Evolutionary conservation across 2,329 filamentous ascomycete species (phyloP), one percentile per base, ranked within the genome.

Genomic region (Pseudocercospora fuligena): DNA sequence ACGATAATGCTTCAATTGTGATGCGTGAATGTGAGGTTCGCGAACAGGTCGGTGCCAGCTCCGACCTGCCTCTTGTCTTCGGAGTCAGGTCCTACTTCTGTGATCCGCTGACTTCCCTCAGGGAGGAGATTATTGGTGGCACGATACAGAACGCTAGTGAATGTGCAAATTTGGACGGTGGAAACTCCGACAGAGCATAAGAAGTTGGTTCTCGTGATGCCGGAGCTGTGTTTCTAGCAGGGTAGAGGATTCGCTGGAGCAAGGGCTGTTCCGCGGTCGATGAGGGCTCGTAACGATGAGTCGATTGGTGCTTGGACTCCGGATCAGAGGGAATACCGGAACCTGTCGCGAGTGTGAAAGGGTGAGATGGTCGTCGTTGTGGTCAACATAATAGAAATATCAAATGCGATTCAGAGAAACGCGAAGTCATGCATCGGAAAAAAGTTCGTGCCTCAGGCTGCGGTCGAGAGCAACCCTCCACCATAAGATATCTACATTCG

Each of bases 401-500:
- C 14, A 14, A 40, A 16, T 36, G 5, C 33, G 33, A 16, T 36
- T 36, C 11, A 36, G 33, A 16, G 36, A 43, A 43, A 43, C 40
- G 40, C 7, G 40, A 43, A 43, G 40, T 43, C 40, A 43, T 43
- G 16, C 3, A 43, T 43, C n/a, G 40, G 14, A 43, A 43, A 43
- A 31, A 36, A 40, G 14, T 43, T 19, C 3, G 8, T 43, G 40
- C 40, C 40, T 43, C 40, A 43, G 40, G 40, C 40, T 40, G 36
- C 9, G 1, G 7, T 2, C 46, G 23, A 25, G 19, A 49, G 5
- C 9, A 49, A 7, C 0, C 6, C 47, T 56, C 40, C n/a, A 8
- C 29, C 40, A 19, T n/a, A 27, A 43, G 14, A 25, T 43, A 25
- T 53, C 29, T 60, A 40, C 63, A 61, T 43, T 54, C 58, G 29